Evolutionary conservation across 371 early-diverging fungal genomes (phyloP).

Genomic region (Blakeslea trispora): DNA sequence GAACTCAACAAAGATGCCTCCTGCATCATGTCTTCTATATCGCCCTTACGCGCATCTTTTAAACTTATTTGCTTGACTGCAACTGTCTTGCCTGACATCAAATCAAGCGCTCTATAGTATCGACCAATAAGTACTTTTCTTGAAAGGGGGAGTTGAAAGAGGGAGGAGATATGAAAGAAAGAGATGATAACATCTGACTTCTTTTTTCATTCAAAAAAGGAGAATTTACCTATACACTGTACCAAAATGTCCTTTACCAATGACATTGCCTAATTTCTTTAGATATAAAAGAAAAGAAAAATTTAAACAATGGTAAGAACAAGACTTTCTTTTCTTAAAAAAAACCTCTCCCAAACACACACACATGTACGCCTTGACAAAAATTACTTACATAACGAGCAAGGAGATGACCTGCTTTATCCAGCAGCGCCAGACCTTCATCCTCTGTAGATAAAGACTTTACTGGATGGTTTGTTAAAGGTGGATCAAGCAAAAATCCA

Average conservation of each 20-base stretch:
- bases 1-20: constrained; percentile 75
- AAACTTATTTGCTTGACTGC: constrained; percentile 86
- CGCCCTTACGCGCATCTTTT: constrained; percentile 52
- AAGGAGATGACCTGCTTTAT: constrained; percentile 50
- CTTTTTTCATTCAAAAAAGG: neutral
- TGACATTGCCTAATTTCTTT: constrained; percentile 84
- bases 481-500: neutral
- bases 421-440: constrained; percentile 28
- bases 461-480: neutral
- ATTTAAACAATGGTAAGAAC: neutral
- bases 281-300: neutral
- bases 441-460: neutral
- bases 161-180: too few relatives aligned
- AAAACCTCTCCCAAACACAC: too few relatives aligned
- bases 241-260: constrained; percentile 93
- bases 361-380: too few relatives aligned
- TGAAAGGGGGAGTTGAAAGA: too few relatives aligned
- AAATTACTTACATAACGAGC: constrained; percentile 58
- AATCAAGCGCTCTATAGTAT: constrained; percentile 81
- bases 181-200: too few relatives aligned
- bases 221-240: constrained; percentile 73
- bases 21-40: constrained; percentile 37
- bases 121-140: too few relatives aligned
- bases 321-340: too few relatives aligned
- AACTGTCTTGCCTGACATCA: constrained; percentile 84